Base-by-base conservation (phyloP, 345 rosid genomes). In the Sisymbrium irio region DNA sequence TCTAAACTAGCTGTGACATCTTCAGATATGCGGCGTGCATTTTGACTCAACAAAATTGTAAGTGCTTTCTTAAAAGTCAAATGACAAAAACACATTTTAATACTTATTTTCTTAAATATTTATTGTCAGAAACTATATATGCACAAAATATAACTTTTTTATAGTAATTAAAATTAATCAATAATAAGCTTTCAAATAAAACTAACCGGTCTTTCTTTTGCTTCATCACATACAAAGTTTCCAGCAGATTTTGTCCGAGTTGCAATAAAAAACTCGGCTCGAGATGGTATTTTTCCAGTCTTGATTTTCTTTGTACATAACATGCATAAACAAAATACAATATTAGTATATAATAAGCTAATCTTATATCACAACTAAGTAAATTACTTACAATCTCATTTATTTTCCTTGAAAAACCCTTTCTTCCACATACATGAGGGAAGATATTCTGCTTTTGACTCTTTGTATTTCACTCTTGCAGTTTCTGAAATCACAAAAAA, bases 381-480 rank as follows among this genome's bases (percentile, higher is more conserved):
- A 53, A 10, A 2, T 25, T n/a, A 32, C 44, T 65, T 12, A 47
- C 69, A 32, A 47, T 47, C 0, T 45, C 69, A 32, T 49, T 20
- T 33, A 18, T 19, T 46, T 3, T 45, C 9, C 28, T 30, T 0
- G 41, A 2, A 45, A 46, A 30, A 11, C 40, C 10, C 2, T 45
- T 30, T 63, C 68, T 64, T 45, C 69, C 69, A 0, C 56, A 64
- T 18, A 47, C n/a, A 14, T 65, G 35, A 32, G 69, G 32, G 18
- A 65, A 32, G 8, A 0, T 19, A 32, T 65, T 33, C 1, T 33
- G 18, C 36, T 19, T 19, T 51, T 28, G 12, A 39, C 3, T 65
- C 0, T 11, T 6, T 9, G 15, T 47, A 47, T 65, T 65, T 1
- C 28, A 11, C 0, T 30, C 57, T 65, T 20, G 42, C 57, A 47